Conservation (phyloP, 306 rosid genomes). For the Dicorynia guianensis region DNA sequence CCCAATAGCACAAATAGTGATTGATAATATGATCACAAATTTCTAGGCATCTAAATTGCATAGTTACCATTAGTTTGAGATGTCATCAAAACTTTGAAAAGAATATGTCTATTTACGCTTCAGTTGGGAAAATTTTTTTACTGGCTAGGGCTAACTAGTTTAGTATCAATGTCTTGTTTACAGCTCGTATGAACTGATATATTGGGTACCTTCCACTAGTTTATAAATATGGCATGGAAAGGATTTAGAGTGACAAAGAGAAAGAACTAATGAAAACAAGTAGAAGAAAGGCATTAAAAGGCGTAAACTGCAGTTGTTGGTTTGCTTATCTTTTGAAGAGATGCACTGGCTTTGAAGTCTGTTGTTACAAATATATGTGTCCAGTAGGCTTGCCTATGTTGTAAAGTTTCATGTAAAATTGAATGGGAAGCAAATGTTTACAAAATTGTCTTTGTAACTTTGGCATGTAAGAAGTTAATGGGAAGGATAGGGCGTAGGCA, state of each 20-base stretch:
- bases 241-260: neutral
- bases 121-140: neutral
- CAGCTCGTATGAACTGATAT: neutral
- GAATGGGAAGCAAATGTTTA: slow-evolving; percentile 15
- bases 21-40: no score
- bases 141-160: slow-evolving; percentile 1
- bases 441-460: neutral
- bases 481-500: neutral
- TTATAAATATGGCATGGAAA: neutral
- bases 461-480: neutral
- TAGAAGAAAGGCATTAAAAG: neutral
- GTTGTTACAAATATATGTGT: neutral
- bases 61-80: neutral
- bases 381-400: slow-evolving; percentile 1
- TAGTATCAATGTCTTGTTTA: neutral
- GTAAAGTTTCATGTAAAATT: neutral
- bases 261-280: neutral
- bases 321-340: neutral
- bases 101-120: neutral
- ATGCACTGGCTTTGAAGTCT: slow-evolving; percentile 7
- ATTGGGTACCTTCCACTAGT: neutral
- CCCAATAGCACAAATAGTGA: no score
- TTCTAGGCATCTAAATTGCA: neutral
- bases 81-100: neutral
- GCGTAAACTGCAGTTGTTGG: neutral